Percentiles rank a stretch among this genome's conserved stretches.
These are phyloP conservation scores for Aspergillus cristatus DNA, from an alignment of 495 filamentous ascomycete species.

Conservation along the genomic window DNA sequence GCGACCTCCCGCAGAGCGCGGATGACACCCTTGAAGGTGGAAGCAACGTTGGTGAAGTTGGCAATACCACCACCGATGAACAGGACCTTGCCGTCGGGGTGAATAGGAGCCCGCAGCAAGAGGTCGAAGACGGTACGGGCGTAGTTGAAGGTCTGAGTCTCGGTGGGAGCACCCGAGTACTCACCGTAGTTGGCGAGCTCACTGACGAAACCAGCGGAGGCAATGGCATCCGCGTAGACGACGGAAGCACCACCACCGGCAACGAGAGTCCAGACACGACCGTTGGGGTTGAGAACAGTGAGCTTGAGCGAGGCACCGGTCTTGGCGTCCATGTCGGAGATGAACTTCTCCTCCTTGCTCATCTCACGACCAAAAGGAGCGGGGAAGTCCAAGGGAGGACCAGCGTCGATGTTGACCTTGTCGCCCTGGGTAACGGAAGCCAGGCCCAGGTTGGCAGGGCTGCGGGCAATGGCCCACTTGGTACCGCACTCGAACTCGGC, in stretches of 20 bases:
- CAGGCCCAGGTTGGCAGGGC: conserved; percentile 77
- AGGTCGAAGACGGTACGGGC: conserved; percentile 92
- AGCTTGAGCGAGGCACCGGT: conserved; percentile 98
- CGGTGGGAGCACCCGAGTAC: conserved; percentile 96
- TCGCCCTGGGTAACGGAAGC: conserved; percentile 47
- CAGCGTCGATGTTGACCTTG: conserved; percentile 91
- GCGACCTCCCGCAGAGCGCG: conserved; percentile 89
- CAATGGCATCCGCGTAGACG: conserved; percentile 98
- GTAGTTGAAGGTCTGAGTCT: conserved; percentile 98
- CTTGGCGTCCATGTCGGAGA: conserved; percentile 97
- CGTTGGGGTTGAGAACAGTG: conserved; percentile 83
- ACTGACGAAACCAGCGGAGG: conserved; percentile 86
- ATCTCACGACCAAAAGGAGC: conserved; percentile 98
- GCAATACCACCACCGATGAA: conserved; percentile 99
- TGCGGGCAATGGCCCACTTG: conserved; percentile 95
- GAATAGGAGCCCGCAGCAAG: conserved; percentile 85
- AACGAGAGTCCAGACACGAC: conserved; percentile 95
- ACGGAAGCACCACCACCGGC: conserved; percentile 99
- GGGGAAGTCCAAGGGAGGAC: conserved; percentile 97
- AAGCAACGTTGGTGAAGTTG: conserved; percentile 97
- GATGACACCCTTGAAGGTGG: conserved; percentile 99
- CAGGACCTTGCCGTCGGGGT: conserved; percentile 89
- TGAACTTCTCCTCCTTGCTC: conserved; percentile 97
- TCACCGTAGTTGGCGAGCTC: conserved; percentile 99
- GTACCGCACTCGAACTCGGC: conserved; percentile 98